A percentile compares a stretch with the other conserved stretches of the same genome.
Conservation (phyloP, 805 yeast species). For the Wickerhamia fluorescens region DNA sequence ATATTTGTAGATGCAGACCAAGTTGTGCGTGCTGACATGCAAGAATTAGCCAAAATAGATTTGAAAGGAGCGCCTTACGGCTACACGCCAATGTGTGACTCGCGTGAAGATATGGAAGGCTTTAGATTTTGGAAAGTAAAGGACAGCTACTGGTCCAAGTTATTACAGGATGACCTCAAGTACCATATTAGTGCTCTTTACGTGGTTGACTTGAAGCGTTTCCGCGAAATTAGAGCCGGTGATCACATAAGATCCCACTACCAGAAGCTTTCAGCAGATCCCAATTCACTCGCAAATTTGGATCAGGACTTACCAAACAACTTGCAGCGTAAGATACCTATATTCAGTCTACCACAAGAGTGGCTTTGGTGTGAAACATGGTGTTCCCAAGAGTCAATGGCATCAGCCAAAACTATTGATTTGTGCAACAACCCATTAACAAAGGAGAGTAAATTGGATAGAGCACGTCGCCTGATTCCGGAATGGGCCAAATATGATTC, state of each 20-base stretch:
- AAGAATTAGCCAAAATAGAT: conserved; percentile 61
- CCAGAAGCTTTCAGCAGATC: conserved; percentile 73
- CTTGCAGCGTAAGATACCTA: conserved; percentile 60
- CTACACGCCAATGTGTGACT: conserved; percentile 81
- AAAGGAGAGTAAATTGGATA: conserved; percentile 67
- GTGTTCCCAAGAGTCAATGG: conserved; percentile 63
- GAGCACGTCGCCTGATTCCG: conserved; percentile 69
- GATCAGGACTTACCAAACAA: conserved; percentile 95
- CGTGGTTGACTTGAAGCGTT: conserved; percentile 65
- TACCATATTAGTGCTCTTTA: conserved; percentile 83
- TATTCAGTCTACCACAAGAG: conserved; percentile 67
- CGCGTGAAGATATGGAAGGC: conserved; percentile 74
- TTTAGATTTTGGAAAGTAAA: conserved; percentile 74
- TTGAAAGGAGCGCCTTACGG: conserved; percentile 81
- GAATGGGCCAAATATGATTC: conserved; percentile 70
- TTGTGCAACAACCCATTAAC: conserved; percentile 80
- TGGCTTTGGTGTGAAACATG: conserved; percentile 96
- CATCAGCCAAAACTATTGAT: conserved; percentile 70
- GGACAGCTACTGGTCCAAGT: conserved; percentile 78
- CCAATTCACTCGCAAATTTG: conserved; percentile 69
- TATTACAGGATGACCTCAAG: conserved; percentile 48
- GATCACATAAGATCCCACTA: conserved; percentile 78
- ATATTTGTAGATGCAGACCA: conserved; percentile 87
- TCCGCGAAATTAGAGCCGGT: conserved; percentile 67
- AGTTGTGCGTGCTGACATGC: conserved; percentile 67